Percentiles rank a stretch among this genome's conserved stretches.
These are phyloP conservation scores for Urtica urens DNA, from an alignment of 306 rosid species.

Conservation along the genomic window DNA sequence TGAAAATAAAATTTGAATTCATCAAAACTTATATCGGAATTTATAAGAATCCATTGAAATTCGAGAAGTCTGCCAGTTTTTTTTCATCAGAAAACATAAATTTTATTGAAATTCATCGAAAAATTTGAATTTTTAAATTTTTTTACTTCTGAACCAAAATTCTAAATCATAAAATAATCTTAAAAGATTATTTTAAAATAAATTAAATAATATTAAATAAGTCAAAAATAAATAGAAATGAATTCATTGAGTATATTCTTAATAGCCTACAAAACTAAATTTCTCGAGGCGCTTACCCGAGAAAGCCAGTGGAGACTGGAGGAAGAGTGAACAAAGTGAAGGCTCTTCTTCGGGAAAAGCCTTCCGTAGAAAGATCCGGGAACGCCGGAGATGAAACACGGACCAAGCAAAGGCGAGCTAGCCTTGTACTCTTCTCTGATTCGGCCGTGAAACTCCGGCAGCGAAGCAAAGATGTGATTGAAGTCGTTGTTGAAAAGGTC, in stretches of 20 bases:
- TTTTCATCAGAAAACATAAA: too few relatives aligned
- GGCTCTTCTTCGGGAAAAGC: conserved; percentile 28
- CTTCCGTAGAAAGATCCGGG: conserved; percentile 60
- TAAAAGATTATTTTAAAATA: too few relatives aligned
- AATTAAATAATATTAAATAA: too few relatives aligned
- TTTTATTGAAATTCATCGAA: too few relatives aligned
- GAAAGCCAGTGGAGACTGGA: conserved; percentile 81
- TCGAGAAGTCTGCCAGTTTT: too few relatives aligned
- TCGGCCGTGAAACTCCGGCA: conserved; percentile 47
- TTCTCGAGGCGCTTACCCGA: conserved; percentile 18
- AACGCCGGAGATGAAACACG: conserved; percentile 32
- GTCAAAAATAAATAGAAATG: neutral
- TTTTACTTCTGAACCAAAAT: too few relatives aligned
- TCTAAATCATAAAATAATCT: too few relatives aligned
- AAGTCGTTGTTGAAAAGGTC: conserved; percentile 69
- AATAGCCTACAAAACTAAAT: neutral
- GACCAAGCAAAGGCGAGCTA: conserved; percentile 10
- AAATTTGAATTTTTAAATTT: too few relatives aligned
- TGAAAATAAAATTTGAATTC: too few relatives aligned
- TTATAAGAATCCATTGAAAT: too few relatives aligned
- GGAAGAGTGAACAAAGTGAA: conserved; percentile 62
- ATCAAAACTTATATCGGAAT: too few relatives aligned
- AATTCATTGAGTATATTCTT: neutral
- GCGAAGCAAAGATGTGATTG: conserved; percentile 45
- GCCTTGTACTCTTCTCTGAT: conserved; percentile 12